Conservation (phyloP, 1,284 basidiomycete species). For the Tetrapyrgos nigripes region DNA sequence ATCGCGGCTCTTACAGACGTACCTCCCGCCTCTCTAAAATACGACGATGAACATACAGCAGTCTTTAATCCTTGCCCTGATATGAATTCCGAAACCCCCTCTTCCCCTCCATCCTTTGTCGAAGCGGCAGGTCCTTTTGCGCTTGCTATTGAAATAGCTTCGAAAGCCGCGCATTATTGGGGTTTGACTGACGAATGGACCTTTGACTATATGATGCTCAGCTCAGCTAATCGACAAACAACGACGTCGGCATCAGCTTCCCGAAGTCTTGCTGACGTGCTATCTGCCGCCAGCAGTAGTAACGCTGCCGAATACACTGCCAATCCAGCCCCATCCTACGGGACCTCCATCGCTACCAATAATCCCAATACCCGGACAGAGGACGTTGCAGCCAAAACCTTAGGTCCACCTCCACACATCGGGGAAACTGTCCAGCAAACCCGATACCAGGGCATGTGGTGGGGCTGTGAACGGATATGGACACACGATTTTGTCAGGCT, state of each 20-base stretch:
- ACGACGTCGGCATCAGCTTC: conserved; percentile 28
- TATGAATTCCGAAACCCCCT: conserved; percentile 5
- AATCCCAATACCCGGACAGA: conserved; percentile 1
- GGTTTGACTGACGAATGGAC: conserved; percentile 75
- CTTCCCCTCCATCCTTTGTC: conserved; percentile 33
- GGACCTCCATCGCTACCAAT: neutral
- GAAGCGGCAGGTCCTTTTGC: conserved; percentile 67
- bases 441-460: conserved; percentile 85
- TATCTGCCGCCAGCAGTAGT: conserved; percentile 39
- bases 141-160: conserved; percentile 71
- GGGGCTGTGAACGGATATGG: conserved; percentile 91
- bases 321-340: neutral
- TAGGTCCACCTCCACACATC: conserved; percentile 14
- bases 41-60: conserved; percentile 44
- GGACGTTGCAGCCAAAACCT: neutral
- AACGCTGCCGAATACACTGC: conserved; percentile 34
- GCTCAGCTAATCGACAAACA: conserved; percentile 24
- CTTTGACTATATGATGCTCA: conserved; percentile 52
- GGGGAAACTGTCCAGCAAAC: conserved; percentile 50
- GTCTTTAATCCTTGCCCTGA: conserved; percentile 57
- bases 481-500: conserved; percentile 84
- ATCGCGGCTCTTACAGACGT: conserved; percentile 53
- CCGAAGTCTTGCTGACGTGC: conserved; percentile 36
- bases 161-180: conserved; percentile 65
- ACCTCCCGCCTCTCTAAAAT: conserved; percentile 52